A percentile compares a stretch with the other conserved stretches of the same genome.
Evolutionary conservation across 176 grass and related monocot genomes (phyloP).

Genomic region (Triticum timopheevii): DNA sequence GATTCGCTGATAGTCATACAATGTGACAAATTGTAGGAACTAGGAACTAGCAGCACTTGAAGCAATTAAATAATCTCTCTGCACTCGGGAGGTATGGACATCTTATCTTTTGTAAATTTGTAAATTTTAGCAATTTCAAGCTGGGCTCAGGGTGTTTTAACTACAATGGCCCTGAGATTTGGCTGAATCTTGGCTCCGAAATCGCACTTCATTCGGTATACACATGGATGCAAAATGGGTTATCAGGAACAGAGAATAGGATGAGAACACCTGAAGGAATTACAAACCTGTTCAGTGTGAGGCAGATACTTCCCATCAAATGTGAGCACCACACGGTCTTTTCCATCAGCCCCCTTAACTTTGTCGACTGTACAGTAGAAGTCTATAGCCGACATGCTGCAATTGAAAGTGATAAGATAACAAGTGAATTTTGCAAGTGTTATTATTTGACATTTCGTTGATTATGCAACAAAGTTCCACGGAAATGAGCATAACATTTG

Average conservation of each 20-base stretch:
- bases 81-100: not conserved
- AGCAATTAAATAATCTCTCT: not conserved
- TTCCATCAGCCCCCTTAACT: slow-evolving; percentile 75
- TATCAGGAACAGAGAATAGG: not conserved
- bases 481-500: not conserved
- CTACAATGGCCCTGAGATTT: not conserved
- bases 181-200: not conserved
- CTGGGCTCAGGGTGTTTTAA: not conserved
- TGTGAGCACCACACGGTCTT: slow-evolving; percentile 78
- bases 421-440: not conserved
- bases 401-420: slow-evolving; percentile 4
- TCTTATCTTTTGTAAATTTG: not conserved
- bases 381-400: slow-evolving; percentile 92
- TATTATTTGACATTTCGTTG: not conserved
- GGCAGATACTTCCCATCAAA: slow-evolving; percentile 97
- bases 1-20: not conserved
- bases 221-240: not conserved
- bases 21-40: not conserved
- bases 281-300: slow-evolving; percentile 76
- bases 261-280: not conserved
- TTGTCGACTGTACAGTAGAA: slow-evolving; percentile 95
- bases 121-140: not conserved
- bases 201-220: not conserved
- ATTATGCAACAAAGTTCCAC: not conserved
- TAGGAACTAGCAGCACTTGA: not conserved